A percentile compares a stretch with the other conserved stretches of the same genome.
Conservation (phyloP, 140 eudicot species). For the Anethum foeniculum region DNA sequence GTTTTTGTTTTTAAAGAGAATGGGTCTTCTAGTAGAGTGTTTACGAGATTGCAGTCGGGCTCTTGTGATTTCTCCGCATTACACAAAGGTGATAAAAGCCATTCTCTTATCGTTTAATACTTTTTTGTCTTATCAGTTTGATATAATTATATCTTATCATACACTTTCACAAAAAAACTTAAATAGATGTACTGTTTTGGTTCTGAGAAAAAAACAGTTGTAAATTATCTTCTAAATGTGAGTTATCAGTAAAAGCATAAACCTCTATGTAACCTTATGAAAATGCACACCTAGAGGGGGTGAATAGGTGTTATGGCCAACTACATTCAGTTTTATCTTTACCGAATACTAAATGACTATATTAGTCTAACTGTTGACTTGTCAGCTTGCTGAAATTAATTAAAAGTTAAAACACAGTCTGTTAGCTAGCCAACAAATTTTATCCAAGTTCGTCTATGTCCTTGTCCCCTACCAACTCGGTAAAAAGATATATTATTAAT, state of each 20-base stretch:
- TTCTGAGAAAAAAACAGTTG: neutral
- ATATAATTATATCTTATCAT: neutral
- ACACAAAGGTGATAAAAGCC: slow-evolving; percentile 64
- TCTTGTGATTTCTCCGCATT: slow-evolving; percentile 38
- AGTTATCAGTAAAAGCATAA: neutral
- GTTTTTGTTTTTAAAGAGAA: slow-evolving; percentile 34
- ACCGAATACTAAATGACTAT: no score
- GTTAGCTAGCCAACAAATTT: no score
- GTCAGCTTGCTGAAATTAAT: no score
- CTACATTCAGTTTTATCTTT: no score
- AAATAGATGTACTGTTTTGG: neutral
- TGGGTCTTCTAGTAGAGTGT: slow-evolving; percentile 57
- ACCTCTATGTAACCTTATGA: neutral
- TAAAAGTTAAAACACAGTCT: no score
- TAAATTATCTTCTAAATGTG: neutral
- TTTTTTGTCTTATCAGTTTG: neutral
- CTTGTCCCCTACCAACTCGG: no score
- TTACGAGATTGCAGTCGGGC: slow-evolving; percentile 76
- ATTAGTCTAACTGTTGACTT: no score
- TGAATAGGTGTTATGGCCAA: no score
- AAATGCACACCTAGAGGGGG: no score
- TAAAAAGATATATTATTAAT: no score
- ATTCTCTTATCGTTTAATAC: slow-evolving; percentile 2
- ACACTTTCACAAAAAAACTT: neutral
- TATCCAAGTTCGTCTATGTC: no score